Base-by-base conservation (phyloP, 1,139 yeast species). In the Geotrichum candidum region DNA sequence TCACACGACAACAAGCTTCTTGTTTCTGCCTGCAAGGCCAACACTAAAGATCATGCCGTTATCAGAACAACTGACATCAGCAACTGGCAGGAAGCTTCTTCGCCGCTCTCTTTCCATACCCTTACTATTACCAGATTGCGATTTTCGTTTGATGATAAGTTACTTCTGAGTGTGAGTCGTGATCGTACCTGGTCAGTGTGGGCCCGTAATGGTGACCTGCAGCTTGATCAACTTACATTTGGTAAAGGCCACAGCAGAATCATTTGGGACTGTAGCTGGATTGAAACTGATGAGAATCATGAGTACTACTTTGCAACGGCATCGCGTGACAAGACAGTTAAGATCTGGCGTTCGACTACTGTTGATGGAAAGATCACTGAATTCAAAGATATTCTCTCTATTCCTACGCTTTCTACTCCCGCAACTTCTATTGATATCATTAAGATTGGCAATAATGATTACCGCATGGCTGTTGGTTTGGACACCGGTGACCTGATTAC, bases 251-350 rank as follows among this genome's bases (percentile, higher is more conserved):
- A 95, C 70, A 76, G 87, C 9, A 84, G 98, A 74, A 94, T 95
- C 68, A 84, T 95, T 57, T 95, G 99, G 99, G 99, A 94, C 75
- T 87, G 96, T 71, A 82, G 88, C 45, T 94, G 97, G 97, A 25
- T 74, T 65, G 63, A 58, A 25, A 50, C 15, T 1, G 29, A 46
- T 7, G 78, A 66, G 15, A 64, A 64, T 35, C 58, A 62, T 25
- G 57, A 56, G 13, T 62, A 72, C 50, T 74, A 73, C 38, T 92
- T 94, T 70, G 78, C 90, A 27, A 94, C 98, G 0, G 96, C 86
- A 0, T 88, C 97, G 2, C 84, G 99, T 74, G 99, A 95, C 73
- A 89, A 85, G 71, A 81, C 82, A 22, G 73, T 92, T 58, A 90
- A 89, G 71, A 69, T 85, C 13, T 94, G 99, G 99, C 71, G 50